phyloP scores from a whole-genome alignment of 1,284 basidiomycete genomes.

The Albatrellus sp. region DNA sequence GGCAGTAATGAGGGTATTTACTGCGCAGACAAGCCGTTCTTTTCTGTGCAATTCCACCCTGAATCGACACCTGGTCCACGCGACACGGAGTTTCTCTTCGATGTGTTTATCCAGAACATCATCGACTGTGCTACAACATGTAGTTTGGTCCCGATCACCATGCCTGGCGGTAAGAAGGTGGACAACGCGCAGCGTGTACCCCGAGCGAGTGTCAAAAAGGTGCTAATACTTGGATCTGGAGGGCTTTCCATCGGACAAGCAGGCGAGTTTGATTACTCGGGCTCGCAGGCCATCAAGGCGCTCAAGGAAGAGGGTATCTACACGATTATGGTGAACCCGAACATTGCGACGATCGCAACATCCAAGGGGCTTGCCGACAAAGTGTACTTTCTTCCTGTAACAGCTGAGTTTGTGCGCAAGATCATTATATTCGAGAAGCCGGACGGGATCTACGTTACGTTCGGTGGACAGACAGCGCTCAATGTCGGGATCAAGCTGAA shows the following conservation, averaged over 20 bases:
- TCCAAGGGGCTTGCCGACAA: slow-evolving; percentile 97
- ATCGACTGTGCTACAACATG: slow-evolving; percentile 64
- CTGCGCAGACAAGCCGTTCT: slow-evolving; percentile 84
- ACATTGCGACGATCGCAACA: slow-evolving; percentile 99
- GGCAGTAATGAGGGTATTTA: slow-evolving; percentile 97
- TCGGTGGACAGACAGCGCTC: slow-evolving; percentile 95
- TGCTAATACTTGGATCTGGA: slow-evolving; percentile 95
- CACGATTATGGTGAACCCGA: slow-evolving; percentile 96
- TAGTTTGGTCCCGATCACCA: slow-evolving; percentile 60
- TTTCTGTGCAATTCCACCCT: slow-evolving; percentile 99
- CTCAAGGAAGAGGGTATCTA: slow-evolving; percentile 98
- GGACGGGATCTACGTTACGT: slow-evolving; percentile 97
- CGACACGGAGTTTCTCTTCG: slow-evolving; percentile 98
- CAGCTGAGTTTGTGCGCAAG: slow-evolving; percentile 94
- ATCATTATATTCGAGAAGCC: slow-evolving; percentile 98
- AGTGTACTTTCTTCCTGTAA: slow-evolving; percentile 98
- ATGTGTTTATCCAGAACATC: slow-evolving; percentile 91
- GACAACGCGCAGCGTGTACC: slow-evolving; percentile 76
- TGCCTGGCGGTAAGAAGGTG: slow-evolving; percentile 81
- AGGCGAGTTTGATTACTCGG: slow-evolving; percentile 98
- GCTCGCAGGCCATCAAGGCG: slow-evolving; percentile 98
- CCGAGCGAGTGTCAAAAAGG: slow-evolving; percentile 77
- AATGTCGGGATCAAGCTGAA: slow-evolving; percentile 97
- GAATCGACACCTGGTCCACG: slow-evolving; percentile 97
- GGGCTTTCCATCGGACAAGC: slow-evolving; percentile 97